Evolutionary conservation across 108 stramenopile genomes (phyloP).

Genomic region (Aurantiochytrium sp.): DNA sequence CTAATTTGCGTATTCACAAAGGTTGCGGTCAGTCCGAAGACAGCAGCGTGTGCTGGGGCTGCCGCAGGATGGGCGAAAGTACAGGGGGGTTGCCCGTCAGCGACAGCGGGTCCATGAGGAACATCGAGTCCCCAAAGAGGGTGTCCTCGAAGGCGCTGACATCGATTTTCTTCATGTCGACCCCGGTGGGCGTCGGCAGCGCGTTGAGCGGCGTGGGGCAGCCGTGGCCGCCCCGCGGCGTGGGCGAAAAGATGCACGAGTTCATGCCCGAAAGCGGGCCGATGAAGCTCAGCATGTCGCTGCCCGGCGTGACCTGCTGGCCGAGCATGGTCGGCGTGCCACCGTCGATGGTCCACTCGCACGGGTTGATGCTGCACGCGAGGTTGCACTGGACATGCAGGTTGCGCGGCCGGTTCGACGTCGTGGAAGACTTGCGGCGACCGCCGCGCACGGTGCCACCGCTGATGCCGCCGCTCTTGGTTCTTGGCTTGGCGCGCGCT

Average conservation of each 20-base stretch:
- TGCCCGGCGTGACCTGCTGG: neutral
- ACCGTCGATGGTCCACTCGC: neutral
- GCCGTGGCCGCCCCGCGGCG: neutral
- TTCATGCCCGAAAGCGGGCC: neutral
- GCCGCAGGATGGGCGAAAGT: neutral
- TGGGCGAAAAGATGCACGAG: conserved; percentile 2
- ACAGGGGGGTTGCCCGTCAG: neutral
- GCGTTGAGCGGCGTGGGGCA: conserved; percentile 12
- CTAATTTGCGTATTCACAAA: too few species aligned
- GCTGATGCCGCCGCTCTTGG: neutral
- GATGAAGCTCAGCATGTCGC: conserved; percentile 2
- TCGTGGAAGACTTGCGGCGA: neutral
- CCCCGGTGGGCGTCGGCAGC: neutral
- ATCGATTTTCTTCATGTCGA: conserved; percentile 20
- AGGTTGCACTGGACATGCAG: neutral
- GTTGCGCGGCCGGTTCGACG: neutral
- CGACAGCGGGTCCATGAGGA: neutral
- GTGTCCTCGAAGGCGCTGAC: neutral
- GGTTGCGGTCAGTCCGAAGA: neutral
- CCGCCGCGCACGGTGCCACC: neutral
- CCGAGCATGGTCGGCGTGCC: neutral
- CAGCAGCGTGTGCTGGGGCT: neutral
- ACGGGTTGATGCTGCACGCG: neutral
- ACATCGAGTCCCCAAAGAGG: neutral
- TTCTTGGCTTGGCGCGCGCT: neutral